Evolutionary conservation across 176 grass and related monocot genomes (phyloP).

Genomic region (Cenchrus purpureus): DNA sequence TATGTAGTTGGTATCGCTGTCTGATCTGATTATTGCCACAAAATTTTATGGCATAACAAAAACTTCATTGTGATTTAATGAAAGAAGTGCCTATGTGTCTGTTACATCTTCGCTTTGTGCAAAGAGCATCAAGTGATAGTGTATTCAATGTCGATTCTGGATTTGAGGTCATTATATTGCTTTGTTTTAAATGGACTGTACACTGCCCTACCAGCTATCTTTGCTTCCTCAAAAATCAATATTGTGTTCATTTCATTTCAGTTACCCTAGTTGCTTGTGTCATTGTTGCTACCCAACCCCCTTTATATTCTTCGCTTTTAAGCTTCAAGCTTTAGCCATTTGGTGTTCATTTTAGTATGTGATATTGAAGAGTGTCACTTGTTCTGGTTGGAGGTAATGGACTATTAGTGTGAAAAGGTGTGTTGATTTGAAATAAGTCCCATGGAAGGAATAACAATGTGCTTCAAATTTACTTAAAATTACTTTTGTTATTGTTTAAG

Average conservation of each 20-base stretch:
- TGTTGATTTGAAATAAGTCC: neutral
- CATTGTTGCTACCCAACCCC: neutral
- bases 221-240: constrained; percentile 5
- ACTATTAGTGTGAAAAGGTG: neutral
- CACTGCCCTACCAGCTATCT: neutral
- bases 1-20: constrained; percentile 10
- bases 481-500: neutral
- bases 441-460: neutral
- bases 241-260: neutral
- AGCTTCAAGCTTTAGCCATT: neutral
- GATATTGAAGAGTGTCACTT: neutral
- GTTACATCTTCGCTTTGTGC: constrained; percentile 5
- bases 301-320: neutral
- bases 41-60: constrained; percentile 10
- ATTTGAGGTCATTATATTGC: neutral
- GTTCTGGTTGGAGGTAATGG: neutral
- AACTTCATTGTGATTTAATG: neutral
- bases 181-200: neutral
- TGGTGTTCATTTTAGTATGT: neutral
- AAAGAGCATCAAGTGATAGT: constrained; percentile 22
- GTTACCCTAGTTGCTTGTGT: neutral
- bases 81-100: neutral
- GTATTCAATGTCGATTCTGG: constrained; percentile 4
- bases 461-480: neutral
- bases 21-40: neutral